Percentiles rank a stretch among this genome's conserved stretches.
Conservation (phyloP, 225 moss, liverwort and hornwort genomes). For the Neckera pumila region DNA sequence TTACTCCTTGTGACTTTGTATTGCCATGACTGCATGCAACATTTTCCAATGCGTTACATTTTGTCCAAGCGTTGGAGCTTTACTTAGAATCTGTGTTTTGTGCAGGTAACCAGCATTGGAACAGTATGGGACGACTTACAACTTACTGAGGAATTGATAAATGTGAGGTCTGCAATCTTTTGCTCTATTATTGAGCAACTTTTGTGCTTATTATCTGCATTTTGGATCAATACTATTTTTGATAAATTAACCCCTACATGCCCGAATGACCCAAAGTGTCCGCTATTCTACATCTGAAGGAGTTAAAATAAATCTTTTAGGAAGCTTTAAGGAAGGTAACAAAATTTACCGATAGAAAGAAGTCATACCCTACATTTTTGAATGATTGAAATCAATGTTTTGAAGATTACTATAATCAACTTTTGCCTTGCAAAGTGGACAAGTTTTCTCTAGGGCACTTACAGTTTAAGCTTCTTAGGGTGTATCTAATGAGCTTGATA, state of each 20-base stretch:
- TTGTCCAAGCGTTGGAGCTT: background rate
- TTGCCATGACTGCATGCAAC: background rate
- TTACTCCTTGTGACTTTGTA: background rate
- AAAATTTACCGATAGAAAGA: background rate
- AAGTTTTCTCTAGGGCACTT: background rate
- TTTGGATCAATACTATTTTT: background rate
- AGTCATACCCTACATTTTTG: background rate
- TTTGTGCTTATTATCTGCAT: background rate
- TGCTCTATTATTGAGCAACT: background rate
- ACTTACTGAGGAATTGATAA: conserved; percentile 60
- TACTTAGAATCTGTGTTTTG: background rate
- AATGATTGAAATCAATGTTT: background rate
- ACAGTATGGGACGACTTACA: conserved; percentile 62
- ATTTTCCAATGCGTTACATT: background rate
- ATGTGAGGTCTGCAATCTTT: conserved; percentile 28
- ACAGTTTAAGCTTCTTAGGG: background rate
- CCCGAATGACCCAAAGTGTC: background rate
- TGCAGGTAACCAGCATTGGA: conserved; percentile 39
- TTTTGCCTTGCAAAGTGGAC: background rate
- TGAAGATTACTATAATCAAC: background rate
- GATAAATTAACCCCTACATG: background rate
- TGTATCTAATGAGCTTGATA: background rate
- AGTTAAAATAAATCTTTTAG: background rate
- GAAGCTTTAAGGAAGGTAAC: background rate
- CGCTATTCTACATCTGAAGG: background rate